These are phyloP conservation scores for Botryobasidium botryosum DNA, from an alignment of 768 basidiomycete species.

Conservation along the genomic window DNA sequence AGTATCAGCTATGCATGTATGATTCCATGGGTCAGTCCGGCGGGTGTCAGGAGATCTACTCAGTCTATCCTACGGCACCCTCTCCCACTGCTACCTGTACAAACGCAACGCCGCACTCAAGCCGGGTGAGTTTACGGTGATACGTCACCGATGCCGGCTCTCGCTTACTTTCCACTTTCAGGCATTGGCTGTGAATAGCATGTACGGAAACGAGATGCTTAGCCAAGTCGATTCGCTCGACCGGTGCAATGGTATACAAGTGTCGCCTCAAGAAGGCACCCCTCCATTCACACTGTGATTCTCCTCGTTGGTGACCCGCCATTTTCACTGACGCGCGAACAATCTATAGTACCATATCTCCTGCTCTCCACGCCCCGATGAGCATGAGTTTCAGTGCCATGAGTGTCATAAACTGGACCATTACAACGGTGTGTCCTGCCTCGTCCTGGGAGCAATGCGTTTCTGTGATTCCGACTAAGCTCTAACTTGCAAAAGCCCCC, in stretches of 20 bases:
- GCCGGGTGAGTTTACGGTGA: neutral
- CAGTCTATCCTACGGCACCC: conserved; percentile 1
- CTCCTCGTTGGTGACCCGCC: too few species aligned
- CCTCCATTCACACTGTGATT: conserved; percentile 5
- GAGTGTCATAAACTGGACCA: neutral
- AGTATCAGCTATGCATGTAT: conserved; percentile 8
- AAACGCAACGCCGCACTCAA: neutral
- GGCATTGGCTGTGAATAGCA: neutral
- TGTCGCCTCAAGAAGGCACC: too few species aligned
- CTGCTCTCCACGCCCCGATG: conserved; percentile 5
- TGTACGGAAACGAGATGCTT: neutral
- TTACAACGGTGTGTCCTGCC: neutral
- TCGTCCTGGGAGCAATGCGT: neutral
- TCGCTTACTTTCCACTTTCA: neutral
- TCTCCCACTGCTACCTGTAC: conserved; percentile 4
- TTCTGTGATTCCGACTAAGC: neutral
- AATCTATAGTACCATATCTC: conserved; percentile 2
- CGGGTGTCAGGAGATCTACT: conserved; percentile 6
- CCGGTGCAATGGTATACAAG: neutral
- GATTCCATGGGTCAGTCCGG: conserved; percentile 4
- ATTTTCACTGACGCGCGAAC: too few species aligned
- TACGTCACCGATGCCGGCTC: neutral
- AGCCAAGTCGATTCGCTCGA: neutral
- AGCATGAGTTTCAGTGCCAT: conserved; percentile 1
- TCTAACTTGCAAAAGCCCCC: neutral